Evolutionary conservation across 1,284 basidiomycete genomes (phyloP).

Genomic region (Malassezia psittaci): DNA sequence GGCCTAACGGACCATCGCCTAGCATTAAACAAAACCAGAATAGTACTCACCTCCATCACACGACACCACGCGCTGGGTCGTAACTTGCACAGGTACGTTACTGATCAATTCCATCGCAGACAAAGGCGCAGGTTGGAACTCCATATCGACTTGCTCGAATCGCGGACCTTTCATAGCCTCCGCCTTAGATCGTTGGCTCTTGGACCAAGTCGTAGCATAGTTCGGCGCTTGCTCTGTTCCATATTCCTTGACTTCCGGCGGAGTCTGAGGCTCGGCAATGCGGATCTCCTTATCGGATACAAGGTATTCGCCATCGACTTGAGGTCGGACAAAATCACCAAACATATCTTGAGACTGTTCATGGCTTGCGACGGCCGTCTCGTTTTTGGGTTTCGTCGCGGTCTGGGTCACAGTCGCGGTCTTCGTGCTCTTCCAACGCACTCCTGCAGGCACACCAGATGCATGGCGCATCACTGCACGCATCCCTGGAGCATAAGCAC

Average conservation of each 20-base stretch:
- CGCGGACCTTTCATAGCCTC: slow-evolving; percentile 57
- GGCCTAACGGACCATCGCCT: slow-evolving; percentile 87
- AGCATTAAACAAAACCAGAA: slow-evolving; percentile 1
- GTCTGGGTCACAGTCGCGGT: neutral
- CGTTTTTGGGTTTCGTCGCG: neutral
- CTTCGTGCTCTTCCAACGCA: neutral
- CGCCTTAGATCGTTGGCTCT: slow-evolving; percentile 52
- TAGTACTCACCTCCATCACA: slow-evolving; percentile 61
- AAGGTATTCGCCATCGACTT: neutral
- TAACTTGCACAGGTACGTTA: slow-evolving; percentile 70
- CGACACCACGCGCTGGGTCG: slow-evolving; percentile 67
- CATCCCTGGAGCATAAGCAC: neutral
- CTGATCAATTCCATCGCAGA: slow-evolving; percentile 80
- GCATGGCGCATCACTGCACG: neutral
- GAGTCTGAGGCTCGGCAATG: slow-evolving; percentile 24
- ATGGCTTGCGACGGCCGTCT: neutral
- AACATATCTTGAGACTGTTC: neutral
- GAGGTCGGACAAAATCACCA: slow-evolving; percentile 15
- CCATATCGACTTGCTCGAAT: slow-evolving; percentile 79
- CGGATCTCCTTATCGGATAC: slow-evolving; percentile 4
- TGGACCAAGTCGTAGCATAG: slow-evolving; percentile 20
- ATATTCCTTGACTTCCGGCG: slow-evolving; percentile 14
- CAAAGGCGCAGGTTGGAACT: slow-evolving; percentile 71
- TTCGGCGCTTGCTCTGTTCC: slow-evolving; percentile 27
- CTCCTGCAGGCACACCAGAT: neutral